Evolutionary conservation across 176 grass and related monocot species (phyloP).

Genomic region (Calamus simplicifolius): DNA sequence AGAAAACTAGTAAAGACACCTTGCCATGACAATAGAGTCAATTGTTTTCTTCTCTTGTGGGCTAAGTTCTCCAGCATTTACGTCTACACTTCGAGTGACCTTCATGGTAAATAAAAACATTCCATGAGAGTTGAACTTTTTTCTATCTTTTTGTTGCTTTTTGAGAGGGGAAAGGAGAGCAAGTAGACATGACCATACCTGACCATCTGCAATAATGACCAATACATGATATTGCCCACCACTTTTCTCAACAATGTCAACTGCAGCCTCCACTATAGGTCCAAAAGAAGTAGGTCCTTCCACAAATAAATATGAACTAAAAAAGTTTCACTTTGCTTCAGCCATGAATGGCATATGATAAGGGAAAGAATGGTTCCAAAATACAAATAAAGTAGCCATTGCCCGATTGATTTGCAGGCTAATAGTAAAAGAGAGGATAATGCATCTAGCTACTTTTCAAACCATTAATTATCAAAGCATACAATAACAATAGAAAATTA

Average conservation of each 20-base stretch:
- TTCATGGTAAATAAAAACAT: conserved; percentile 6
- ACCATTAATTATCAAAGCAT: too few species aligned
- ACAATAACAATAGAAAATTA: too few species aligned
- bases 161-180: background rate
- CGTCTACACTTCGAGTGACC: conserved; percentile 77
- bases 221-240: conserved; percentile 87
- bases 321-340: too few species aligned
- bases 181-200: conserved; percentile 25
- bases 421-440: too few species aligned
- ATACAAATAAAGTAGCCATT: too few species aligned
- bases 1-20: conserved; percentile 16
- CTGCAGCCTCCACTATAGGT: conserved; percentile 74
- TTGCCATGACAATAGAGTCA: conserved; percentile 89
- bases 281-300: conserved; percentile 82
- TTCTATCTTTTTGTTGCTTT: too few species aligned
- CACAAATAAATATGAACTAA: background rate
- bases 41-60: conserved; percentile 79
- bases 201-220: conserved; percentile 83
- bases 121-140: background rate
- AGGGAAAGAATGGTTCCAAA: too few species aligned
- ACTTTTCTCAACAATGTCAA: conserved; percentile 77
- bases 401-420: too few species aligned
- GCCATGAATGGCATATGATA: too few species aligned
- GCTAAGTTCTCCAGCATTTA: conserved; percentile 45
- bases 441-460: too few species aligned